Conservation (phyloP, 1,284 basidiomycete species). For the Leccinum huronense region DNA sequence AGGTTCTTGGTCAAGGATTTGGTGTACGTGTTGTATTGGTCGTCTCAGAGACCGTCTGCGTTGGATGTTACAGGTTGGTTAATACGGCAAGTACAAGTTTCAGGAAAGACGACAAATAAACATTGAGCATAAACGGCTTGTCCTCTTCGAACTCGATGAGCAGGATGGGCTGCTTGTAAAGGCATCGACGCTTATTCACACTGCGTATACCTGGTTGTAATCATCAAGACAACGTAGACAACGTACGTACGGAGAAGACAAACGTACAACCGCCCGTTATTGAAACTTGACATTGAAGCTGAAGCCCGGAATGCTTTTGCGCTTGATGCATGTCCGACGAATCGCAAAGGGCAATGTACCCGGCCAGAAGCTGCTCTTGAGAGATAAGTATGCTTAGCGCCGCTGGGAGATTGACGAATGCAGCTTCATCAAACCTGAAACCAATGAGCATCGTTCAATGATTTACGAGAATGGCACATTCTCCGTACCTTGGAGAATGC, state of each 20-base stretch:
- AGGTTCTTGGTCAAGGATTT: conserved; percentile 56
- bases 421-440: not conserved
- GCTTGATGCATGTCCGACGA: conserved; percentile 93
- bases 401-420: not conserved
- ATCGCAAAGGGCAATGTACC: not conserved
- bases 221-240: not conserved
- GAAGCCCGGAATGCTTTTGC: conserved; percentile 92
- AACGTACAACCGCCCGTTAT: conserved; percentile 85
- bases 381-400: not conserved
- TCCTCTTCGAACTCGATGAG: conserved; percentile 98
- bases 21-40: conserved; percentile 54
- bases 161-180: conserved; percentile 88
- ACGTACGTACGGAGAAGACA: not conserved
- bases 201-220: conserved; percentile 77
- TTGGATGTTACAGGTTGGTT: conserved; percentile 7
- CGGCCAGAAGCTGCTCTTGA: not conserved
- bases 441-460: too few species aligned
- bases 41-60: conserved; percentile 57
- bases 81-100: not conserved
- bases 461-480: too few species aligned
- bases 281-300: conserved; percentile 74
- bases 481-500: not conserved
- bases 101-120: conserved; percentile 36
- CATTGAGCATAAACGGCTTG: conserved; percentile 90
- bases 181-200: conserved; percentile 87